Conservation (phyloP, 495 filamentous ascomycete genomes). For the Tuber umbilicatum region DNA sequence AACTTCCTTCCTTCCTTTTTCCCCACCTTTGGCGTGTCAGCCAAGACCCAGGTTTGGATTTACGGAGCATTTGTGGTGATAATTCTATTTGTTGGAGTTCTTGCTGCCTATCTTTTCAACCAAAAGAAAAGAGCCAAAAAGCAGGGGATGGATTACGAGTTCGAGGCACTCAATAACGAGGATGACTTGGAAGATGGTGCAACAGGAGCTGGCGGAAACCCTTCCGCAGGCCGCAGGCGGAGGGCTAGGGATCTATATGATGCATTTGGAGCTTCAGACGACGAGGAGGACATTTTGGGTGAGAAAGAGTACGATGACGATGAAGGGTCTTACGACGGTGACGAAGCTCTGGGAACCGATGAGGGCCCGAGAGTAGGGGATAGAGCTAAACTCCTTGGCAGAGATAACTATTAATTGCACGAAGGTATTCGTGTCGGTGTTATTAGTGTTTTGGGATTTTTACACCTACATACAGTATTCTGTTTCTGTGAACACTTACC, state of each 20-base stretch:
- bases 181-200: slow-evolving; percentile 58
- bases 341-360: slow-evolving; percentile 38
- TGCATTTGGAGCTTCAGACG: slow-evolving; percentile 73
- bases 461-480: background rate
- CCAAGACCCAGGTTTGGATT: slow-evolving; percentile 88
- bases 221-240: slow-evolving; percentile 45
- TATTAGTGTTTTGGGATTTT: slow-evolving; percentile 6
- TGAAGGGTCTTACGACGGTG: slow-evolving; percentile 30
- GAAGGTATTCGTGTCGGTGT: background rate
- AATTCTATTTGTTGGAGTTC: slow-evolving; percentile 68
- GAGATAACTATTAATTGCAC: slow-evolving; percentile 19
- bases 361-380: slow-evolving; percentile 35
- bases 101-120: slow-evolving; percentile 72
- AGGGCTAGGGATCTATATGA: slow-evolving; percentile 84
- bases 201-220: slow-evolving; percentile 12
- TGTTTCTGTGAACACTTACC: background rate
- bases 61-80: slow-evolving; percentile 81
- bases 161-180: slow-evolving; percentile 81
- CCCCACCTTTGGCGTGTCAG: slow-evolving; percentile 88
- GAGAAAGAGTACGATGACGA: slow-evolving; percentile 48
- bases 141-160: slow-evolving; percentile 81
- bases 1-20: slow-evolving; percentile 82
- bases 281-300: slow-evolving; percentile 61
- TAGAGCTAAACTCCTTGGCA: slow-evolving; percentile 32
- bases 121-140: slow-evolving; percentile 68